Evolutionary conservation across 805 yeast genomes (phyloP), one percentile per base, ranked within the genome.

Genomic region (Dipodascopsis uninucleata): DNA sequence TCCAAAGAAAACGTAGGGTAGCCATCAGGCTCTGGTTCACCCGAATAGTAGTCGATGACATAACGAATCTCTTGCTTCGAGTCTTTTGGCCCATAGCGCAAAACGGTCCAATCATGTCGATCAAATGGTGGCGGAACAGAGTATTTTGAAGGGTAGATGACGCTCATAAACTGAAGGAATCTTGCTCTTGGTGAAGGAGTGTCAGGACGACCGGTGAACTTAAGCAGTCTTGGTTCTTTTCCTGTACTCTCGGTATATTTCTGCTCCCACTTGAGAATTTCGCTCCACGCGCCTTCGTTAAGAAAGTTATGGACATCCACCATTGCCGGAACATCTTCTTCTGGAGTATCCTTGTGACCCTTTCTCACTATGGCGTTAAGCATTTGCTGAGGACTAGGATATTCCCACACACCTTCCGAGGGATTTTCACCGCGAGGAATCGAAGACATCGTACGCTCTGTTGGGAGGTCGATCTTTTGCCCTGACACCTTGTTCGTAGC

Each of bases 331-430:
- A 93, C 97, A 1, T 96, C 96, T 53, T 87, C 96, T 63, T 89
- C 97, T 2, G 90, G 94, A 41, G 90, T 77, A 37, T 82, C 94
- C 2, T 77, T 81, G 60, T 93, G 90, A 17, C 96, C 96, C 69
- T 93, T 93, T 53, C 90, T 79, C 22, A 88, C 69, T 97, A 93
- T 90, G 9, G 99, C 99, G 60, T 90, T 89, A 55, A 88, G 80
- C 99, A 93, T 93, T 64, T 93, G 99, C 67, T 93, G 98, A 1
- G 99, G 98, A 2, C 96, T 86, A 1, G 99, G 99, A 62, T 93
- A 93, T 67, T 93, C 98, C 99, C 99, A 93, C 37, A 81, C 78
- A 1, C 95, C 95, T 49, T 78, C 79, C 7, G 69, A 72, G 1
- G 69, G 71, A 10, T 62, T 61, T 23, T 71, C 76, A 23, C 97